phyloP scores from a whole-genome alignment of 176 grass and related monocot genomes.

The Areca catechu region DNA sequence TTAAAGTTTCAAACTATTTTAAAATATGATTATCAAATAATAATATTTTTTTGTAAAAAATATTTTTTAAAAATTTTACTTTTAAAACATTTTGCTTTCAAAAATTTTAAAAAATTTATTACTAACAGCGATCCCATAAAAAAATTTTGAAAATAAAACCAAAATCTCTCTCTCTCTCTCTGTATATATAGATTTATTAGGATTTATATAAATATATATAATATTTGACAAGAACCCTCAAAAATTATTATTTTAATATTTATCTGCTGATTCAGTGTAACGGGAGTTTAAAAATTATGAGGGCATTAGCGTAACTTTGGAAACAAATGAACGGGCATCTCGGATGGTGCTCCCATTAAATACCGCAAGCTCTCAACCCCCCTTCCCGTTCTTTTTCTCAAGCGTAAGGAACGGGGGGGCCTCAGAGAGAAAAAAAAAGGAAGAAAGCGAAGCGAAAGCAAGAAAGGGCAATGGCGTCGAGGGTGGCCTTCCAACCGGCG shows the following conservation, averaged over 20 bases:
- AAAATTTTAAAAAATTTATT: no score
- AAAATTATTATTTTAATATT: no score
- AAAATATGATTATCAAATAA: no score
- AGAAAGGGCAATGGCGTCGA: slow-evolving; percentile 20
- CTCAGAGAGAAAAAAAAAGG: not conserved
- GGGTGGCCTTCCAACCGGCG: slow-evolving; percentile 17
- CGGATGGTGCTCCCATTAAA: slow-evolving; percentile 9
- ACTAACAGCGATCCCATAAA: no score
- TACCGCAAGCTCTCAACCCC: not conserved
- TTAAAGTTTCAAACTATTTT: no score
- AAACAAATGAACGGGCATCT: not conserved
- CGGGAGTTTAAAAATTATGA: not conserved
- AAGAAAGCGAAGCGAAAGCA: not conserved
- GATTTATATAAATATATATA: not conserved
- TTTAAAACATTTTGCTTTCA: no score
- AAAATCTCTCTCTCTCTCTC: no score
- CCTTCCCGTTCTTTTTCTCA: not conserved
- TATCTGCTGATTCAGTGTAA: no score
- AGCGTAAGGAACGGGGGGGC: no score
- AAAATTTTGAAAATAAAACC: no score
- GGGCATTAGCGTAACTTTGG: slow-evolving; percentile 15
- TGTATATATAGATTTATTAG: not conserved
- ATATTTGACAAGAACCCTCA: not conserved
- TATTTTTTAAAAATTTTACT: no score
- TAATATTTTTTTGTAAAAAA: no score